Evolutionary conservation across 768 basidiomycete species (phyloP).

Genomic region (Guyanaporus albipodus): DNA sequence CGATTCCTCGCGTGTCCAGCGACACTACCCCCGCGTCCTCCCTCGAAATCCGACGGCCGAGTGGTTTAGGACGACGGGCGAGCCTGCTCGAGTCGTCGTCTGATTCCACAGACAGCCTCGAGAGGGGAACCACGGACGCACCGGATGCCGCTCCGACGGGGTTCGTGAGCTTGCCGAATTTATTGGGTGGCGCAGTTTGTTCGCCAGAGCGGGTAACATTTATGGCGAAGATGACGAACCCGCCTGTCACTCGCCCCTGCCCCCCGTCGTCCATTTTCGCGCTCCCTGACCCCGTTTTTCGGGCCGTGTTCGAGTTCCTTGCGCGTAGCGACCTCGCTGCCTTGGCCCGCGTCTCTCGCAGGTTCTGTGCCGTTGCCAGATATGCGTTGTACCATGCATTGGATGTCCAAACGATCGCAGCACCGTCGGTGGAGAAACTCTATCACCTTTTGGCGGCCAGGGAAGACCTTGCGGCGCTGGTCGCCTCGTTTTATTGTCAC

Average conservation of each 20-base stretch:
- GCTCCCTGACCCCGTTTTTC: constrained; percentile 21
- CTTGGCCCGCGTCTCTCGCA: constrained; percentile 24
- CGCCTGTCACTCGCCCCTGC: neutral
- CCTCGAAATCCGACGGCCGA: constrained; percentile 32
- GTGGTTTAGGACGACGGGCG: constrained; percentile 30
- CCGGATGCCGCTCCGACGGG: neutral
- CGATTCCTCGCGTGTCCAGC: constrained; percentile 23
- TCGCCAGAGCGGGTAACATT: constrained; percentile 1
- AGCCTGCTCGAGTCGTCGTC: constrained; percentile 19
- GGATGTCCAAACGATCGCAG: constrained; percentile 15
- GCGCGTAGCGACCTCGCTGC: constrained; percentile 13
- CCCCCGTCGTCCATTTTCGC: neutral
- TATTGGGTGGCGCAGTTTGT: constrained; percentile 11
- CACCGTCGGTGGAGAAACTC: constrained; percentile 14
- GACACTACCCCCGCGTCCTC: constrained; percentile 21
- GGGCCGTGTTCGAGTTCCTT: constrained; percentile 21
- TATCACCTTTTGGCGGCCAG: constrained; percentile 18
- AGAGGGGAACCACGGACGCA: neutral
- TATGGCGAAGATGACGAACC: too few species aligned
- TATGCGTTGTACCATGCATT: constrained; percentile 21
- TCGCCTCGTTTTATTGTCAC: constrained; percentile 22
- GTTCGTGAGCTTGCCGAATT: constrained; percentile 21
- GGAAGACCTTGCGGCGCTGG: constrained; percentile 21
- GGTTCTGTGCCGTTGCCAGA: constrained; percentile 21
- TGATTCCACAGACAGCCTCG: constrained; percentile 10